A percentile compares a stretch with the other conserved stretches of the same genome.
These are phyloP conservation scores for Corrigiola litoralis DNA, from an alignment of 179 eudicot species.

Conservation along the genomic window DNA sequence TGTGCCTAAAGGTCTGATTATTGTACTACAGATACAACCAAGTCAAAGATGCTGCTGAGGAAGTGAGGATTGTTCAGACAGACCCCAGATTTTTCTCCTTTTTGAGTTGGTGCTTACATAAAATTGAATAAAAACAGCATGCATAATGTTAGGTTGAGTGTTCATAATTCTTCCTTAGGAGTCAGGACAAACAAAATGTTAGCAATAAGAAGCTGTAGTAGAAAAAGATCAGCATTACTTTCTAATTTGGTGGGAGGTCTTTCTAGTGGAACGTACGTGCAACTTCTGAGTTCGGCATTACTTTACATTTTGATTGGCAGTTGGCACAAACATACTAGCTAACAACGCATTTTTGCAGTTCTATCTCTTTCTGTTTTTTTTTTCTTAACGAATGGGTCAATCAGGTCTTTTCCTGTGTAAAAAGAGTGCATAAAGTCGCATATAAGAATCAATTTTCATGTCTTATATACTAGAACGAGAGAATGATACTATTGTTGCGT, in stretches of 20 bases:
- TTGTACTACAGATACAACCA: not conserved
- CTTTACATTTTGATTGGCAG: not conserved
- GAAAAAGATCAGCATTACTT: not conserved
- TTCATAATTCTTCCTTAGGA: not conserved
- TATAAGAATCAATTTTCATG: too few species aligned
- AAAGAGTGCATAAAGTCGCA: too few species aligned
- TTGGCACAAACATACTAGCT: too few species aligned
- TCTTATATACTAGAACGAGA: too few species aligned
- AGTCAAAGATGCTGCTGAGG: conserved; percentile 6
- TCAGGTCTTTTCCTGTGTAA: too few species aligned
- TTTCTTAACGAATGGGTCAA: too few species aligned
- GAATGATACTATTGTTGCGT: too few species aligned
- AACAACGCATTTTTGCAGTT: too few species aligned
- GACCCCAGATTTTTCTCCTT: not conserved
- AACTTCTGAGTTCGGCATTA: not conserved
- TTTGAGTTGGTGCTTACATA: not conserved
- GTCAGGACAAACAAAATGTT: not conserved
- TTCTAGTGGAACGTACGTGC: not conserved
- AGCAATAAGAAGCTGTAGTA: not conserved
- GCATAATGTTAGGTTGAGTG: not conserved
- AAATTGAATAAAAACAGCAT: not conserved
- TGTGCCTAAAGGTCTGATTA: not conserved
- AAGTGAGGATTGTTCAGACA: not conserved
- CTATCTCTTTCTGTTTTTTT: too few species aligned
- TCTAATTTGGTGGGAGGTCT: not conserved